These are phyloP conservation scores for Didymella sp. DNA, from an alignment of 2,329 filamentous ascomycete species.

Conservation along the genomic window DNA sequence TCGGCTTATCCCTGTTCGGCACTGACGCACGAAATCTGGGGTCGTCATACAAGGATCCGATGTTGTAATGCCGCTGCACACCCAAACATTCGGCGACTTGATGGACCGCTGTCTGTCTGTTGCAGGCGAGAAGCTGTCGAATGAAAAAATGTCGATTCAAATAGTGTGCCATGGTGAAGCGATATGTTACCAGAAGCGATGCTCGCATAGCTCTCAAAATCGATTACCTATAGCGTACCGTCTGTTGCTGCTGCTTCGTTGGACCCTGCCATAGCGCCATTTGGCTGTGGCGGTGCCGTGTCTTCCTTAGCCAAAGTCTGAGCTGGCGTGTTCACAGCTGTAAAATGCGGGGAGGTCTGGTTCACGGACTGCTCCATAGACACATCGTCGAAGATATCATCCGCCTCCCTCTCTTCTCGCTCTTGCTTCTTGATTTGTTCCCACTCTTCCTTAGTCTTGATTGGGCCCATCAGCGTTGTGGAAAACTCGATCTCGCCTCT, in stretches of 20 bases:
- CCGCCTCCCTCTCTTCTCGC: conserved; percentile 12
- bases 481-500: conserved; percentile 20
- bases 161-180: too few species aligned
- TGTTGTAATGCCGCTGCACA: conserved; percentile 20
- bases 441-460: conserved; percentile 15
- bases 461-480: conserved; percentile 20
- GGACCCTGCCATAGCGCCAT: background rate
- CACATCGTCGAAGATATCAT: conserved; percentile 7
- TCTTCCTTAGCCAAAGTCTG: background rate
- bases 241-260: background rate
- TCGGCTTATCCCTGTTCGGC: background rate
- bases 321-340: conserved; percentile 2
- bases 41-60: conserved; percentile 25
- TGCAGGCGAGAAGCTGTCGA: background rate
- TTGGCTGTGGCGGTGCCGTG: background rate
- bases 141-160: background rate
- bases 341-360: conserved; percentile 11
- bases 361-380: conserved; percentile 10
- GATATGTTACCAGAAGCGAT: background rate
- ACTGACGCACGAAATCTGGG: conserved; percentile 10
- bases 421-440: conserved; percentile 15
- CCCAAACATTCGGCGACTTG: conserved; percentile 1
- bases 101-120: background rate
- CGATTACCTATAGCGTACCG: background rate
- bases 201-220: background rate